Percentiles rank a stretch among this genome's conserved stretches.
Conservation (phyloP, 179 eudicot species). For the Beta lomatogona region DNA sequence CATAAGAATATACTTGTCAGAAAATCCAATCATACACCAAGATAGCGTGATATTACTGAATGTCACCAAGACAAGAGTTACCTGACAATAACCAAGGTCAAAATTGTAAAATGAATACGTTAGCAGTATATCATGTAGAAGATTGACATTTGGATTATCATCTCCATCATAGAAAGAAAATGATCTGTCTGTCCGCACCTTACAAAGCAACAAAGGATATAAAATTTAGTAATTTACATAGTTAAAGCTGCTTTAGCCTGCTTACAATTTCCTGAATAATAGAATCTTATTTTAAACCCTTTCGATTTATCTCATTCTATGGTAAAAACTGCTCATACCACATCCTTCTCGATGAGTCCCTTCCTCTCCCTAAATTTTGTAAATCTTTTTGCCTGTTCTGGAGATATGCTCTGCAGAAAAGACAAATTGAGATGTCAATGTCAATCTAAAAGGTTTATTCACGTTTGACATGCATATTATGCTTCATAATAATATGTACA, state of each 20-base stretch:
- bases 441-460: constrained; percentile 1
- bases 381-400: constrained; percentile 83
- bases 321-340: constrained; percentile 51
- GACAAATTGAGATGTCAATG: not conserved
- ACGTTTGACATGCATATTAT: not conserved
- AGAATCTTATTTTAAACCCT: not conserved
- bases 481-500: not conserved
- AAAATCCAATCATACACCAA: constrained; percentile 9
- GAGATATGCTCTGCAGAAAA: constrained; percentile 73
- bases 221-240: not conserved
- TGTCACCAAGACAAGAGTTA: constrained; percentile 28
- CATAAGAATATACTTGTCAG: not conserved
- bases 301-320: not conserved
- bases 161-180: constrained; percentile 87
- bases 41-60: not conserved
- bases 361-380: constrained; percentile 93
- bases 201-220: constrained; percentile 22
- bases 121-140: constrained; percentile 78
- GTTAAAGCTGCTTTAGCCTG: not conserved
- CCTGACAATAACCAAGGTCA: constrained; percentile 99
- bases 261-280: constrained; percentile 12
- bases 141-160: constrained; percentile 79
- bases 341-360: constrained; percentile 96
- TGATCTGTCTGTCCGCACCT: constrained; percentile 98
- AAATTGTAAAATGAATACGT: constrained; percentile 98